Conservation (phyloP, 169 alveolate species). For the Plasmodium vivax region DNA sequence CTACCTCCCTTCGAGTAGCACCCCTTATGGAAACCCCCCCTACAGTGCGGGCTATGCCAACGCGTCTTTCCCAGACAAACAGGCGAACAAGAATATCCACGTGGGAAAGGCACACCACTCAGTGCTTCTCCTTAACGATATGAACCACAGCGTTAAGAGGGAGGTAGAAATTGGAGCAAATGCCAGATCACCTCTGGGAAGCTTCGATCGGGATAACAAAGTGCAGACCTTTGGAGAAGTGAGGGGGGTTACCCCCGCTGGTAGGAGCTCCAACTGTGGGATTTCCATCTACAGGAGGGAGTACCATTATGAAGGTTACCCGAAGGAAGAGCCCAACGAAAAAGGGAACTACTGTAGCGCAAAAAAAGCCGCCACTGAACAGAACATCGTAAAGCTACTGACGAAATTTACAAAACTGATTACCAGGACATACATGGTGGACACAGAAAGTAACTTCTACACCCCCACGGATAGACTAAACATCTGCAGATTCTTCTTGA, state of each 20-base stretch:
- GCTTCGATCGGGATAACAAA: background rate
- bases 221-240: background rate
- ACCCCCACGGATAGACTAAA: constrained; percentile 65
- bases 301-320: background rate
- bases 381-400: constrained; percentile 8
- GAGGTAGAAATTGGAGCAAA: background rate
- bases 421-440: constrained; percentile 5
- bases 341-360: background rate
- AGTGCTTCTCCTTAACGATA: background rate
- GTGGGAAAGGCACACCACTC: background rate
- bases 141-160: background rate
- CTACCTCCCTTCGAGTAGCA: background rate
- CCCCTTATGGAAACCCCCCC: background rate
- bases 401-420: constrained; percentile 15
- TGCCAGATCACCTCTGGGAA: background rate
- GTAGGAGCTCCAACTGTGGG: background rate
- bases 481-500: constrained; percentile 29
- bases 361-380: constrained; percentile 12
- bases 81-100: background rate
- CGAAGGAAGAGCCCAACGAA: background rate
- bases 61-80: background rate
- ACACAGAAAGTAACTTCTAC: constrained; percentile 2
- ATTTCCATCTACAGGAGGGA: background rate
- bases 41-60: background rate
- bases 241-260: background rate